Percentiles rank a stretch among this genome's conserved stretches.
These are phyloP conservation scores for Rugonectria rugulosa DNA, from an alignment of 2,329 filamentous ascomycete genomes.

Conservation along the genomic window DNA sequence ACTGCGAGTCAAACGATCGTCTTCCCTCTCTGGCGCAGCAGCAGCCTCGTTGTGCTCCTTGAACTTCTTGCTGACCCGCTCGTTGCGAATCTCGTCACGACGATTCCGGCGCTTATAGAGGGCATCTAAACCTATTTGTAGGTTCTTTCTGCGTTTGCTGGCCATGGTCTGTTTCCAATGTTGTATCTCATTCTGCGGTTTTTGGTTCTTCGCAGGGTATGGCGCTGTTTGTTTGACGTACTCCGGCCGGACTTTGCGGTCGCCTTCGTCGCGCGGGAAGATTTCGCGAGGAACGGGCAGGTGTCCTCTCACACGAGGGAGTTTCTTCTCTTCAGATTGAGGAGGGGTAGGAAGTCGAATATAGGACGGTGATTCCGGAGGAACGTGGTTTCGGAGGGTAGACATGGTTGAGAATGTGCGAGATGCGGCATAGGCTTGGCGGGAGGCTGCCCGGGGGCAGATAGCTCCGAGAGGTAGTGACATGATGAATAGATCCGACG, in stretches of 20 bases:
- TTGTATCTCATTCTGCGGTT: constrained; percentile 48
- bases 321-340: constrained; percentile 68
- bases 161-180: constrained; percentile 80
- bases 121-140: constrained; percentile 73
- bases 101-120: constrained; percentile 71
- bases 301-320: constrained; percentile 71
- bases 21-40: constrained; percentile 72
- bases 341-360: constrained; percentile 80
- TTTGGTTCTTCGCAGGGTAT: constrained; percentile 53
- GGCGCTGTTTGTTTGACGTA: constrained; percentile 70
- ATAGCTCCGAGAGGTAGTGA: constrained; percentile 34
- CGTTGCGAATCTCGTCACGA: constrained; percentile 45
- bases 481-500: constrained; percentile 36
- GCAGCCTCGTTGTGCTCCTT: constrained; percentile 56
- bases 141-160: constrained; percentile 71
- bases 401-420: constrained; percentile 46
- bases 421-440: constrained; percentile 36
- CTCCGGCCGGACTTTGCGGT: constrained; percentile 65
- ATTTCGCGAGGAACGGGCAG: constrained; percentile 84
- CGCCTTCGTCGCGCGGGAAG: constrained; percentile 67
- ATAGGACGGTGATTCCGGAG: constrained; percentile 87
- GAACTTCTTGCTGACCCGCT: constrained; percentile 56
- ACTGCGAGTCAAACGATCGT: constrained; percentile 78
- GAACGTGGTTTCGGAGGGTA: constrained; percentile 63
- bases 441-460: constrained; percentile 37